Conservation (phyloP, 805 yeast genomes). For the Candida hungchunana region DNA sequence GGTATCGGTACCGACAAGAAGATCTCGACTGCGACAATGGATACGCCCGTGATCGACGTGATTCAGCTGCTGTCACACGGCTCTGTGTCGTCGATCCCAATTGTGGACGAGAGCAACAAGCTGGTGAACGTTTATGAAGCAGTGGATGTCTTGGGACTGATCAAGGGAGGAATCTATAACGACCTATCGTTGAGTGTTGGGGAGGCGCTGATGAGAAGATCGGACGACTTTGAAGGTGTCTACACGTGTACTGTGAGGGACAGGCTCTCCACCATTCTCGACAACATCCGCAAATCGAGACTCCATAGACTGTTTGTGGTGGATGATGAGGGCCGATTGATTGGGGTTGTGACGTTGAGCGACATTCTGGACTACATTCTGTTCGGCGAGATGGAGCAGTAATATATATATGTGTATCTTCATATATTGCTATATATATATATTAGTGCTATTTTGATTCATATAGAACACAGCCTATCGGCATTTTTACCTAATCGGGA, state of each 20-base stretch:
- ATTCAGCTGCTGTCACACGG: conserved; percentile 74
- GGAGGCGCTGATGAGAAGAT: conserved; percentile 88
- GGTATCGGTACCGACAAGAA: conserved; percentile 53
- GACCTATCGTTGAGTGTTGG: conserved; percentile 91
- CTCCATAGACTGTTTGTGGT: conserved; percentile 91
- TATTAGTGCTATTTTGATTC: no score
- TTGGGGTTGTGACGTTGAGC: conserved; percentile 85
- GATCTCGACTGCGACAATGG: conserved; percentile 80
- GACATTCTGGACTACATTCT: conserved; percentile 84
- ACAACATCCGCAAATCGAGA: conserved; percentile 86
- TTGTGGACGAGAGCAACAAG: conserved; percentile 67
- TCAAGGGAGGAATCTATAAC: conserved; percentile 90
- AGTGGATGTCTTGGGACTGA: conserved; percentile 86
- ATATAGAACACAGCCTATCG: no score
- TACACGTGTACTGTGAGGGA: conserved; percentile 91
- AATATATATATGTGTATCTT: no score
- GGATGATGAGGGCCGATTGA: conserved; percentile 70
- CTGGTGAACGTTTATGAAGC: conserved; percentile 92
- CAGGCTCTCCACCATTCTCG: conserved; percentile 82
- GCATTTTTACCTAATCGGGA: no score
- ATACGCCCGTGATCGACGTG: conserved; percentile 90
- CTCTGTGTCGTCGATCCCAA: conserved; percentile 91
- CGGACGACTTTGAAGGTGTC: conserved; percentile 97
- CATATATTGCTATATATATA: no score
- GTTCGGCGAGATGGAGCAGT: conserved; percentile 43